phyloP scores from a whole-genome alignment of 768 basidiomycete species.

The Hydnomerulius pinastri region DNA sequence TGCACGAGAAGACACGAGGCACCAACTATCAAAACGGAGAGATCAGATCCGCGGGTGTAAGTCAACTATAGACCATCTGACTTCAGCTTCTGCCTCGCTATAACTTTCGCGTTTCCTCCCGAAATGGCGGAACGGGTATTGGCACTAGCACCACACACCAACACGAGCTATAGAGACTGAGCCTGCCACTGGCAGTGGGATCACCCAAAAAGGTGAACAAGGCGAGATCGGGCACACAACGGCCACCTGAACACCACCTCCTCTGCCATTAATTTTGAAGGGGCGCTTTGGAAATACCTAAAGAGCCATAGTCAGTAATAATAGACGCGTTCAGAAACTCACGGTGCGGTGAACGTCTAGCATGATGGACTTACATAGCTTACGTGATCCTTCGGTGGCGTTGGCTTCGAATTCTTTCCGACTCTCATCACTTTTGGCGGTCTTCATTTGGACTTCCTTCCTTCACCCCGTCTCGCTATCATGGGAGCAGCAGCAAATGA shows the following conservation, averaged over 20 bases:
- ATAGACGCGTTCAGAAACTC: slow-evolving; percentile 7
- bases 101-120: slow-evolving; percentile 17
- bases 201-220: no score
- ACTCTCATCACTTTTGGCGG: no score
- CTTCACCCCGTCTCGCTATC: slow-evolving; percentile 6
- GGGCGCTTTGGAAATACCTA: slow-evolving; percentile 1
- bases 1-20: slow-evolving; percentile 26
- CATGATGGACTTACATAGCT: slow-evolving; percentile 4
- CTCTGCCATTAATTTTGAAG: background rate
- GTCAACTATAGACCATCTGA: slow-evolving; percentile 16
- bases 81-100: slow-evolving; percentile 15
- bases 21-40: slow-evolving; percentile 17
- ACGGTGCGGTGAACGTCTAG: background rate
- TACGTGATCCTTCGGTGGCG: slow-evolving; percentile 31
- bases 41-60: slow-evolving; percentile 36
- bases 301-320: slow-evolving; percentile 16
- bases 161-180: no score
- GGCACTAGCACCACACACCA: no score
- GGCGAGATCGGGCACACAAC: no score
- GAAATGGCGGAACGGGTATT: slow-evolving; percentile 13
- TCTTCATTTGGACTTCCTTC: no score
- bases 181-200: no score
- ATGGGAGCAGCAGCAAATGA: slow-evolving; percentile 28
- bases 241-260: no score
- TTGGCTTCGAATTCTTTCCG: slow-evolving; percentile 6